Base-by-base conservation (phyloP, 106 monocot species). In the Agapanthus africanus region DNA sequence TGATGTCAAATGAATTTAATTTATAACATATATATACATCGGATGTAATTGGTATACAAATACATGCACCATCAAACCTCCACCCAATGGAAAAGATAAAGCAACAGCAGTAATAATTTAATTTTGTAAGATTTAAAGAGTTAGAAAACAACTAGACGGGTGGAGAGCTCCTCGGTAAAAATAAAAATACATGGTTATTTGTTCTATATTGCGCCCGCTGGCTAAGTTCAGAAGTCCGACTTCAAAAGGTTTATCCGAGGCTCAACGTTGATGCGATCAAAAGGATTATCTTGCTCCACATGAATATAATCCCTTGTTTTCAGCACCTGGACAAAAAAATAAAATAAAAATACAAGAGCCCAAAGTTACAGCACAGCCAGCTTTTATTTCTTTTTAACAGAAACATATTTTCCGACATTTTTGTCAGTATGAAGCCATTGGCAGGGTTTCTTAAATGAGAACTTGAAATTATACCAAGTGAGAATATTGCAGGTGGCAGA, bases 221-320 rank as follows among this genome's bases (percentile, higher is more conserved):
- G 14, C 9, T 27, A 25, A 59, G 67, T 59, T 90, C 74, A 99
- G 79, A 99, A 90, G 38, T 90, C 92, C 33, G 92, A 82, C 37
- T 92, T 88, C 50, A 89, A 70, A 26, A 99, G 84, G 80, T 85
- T 99, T 66, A 70, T 21, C 70, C 78, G 79, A 56, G 97, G 97
- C 52, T 66, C 84, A 49, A 99, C 79, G 16, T 71, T 83, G 46
- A 99, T 75, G 60, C 60, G 74, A n/a, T 76, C 79, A n/a, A 77
- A 92, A n/a, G 97, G 80, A 11, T 64, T 74, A 49, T 82, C 80
- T 68, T 99, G 97, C 25, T 92, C 89, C 11, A 87, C 87, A 57
- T 85, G 74, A 37, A 99, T 84, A 66, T 77, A 99, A 71, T 99
- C 97, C 75, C 69, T 92, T 68, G 97, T 87, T 67, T 85, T 87